A percentile compares a stretch with the other conserved stretches of the same genome.
Conservation (phyloP, 805 yeast genomes). For the Tetrapisispora namnaoensis region DNA sequence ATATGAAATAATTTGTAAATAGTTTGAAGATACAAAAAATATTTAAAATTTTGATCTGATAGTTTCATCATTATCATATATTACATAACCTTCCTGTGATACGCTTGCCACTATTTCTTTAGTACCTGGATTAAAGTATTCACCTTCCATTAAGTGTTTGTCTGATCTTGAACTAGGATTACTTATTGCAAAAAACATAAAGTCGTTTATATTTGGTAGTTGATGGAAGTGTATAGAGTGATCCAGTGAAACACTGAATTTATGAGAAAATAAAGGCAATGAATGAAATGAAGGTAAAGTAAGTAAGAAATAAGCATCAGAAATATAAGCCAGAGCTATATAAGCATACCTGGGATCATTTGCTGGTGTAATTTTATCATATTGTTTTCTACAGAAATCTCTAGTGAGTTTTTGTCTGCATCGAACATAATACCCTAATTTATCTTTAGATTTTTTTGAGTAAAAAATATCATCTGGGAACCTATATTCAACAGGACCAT, state of each 20-base stretch:
- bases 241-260: constrained; percentile 52
- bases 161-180: constrained; percentile 42
- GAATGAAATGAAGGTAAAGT: constrained; percentile 44
- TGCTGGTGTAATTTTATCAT: constrained; percentile 10
- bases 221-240: constrained; percentile 60
- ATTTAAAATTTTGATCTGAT: constrained; percentile 16
- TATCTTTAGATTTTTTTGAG: constrained; percentile 9
- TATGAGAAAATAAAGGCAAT: constrained; percentile 36
- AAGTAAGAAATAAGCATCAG: constrained; percentile 48
- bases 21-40: background rate
- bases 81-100: constrained; percentile 53
- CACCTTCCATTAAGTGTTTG: constrained; percentile 48
- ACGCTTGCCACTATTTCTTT: constrained; percentile 49
- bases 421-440: constrained; percentile 21
- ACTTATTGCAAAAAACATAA: constrained; percentile 42
- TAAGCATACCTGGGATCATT: constrained; percentile 34
- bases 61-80: constrained; percentile 13
- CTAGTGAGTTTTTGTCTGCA: constrained; percentile 10
- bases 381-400: background rate
- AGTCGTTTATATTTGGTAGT: constrained; percentile 34
- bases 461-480: constrained; percentile 31
- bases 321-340: constrained; percentile 48
- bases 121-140: constrained; percentile 38
- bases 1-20: background rate
- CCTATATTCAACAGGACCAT: constrained; percentile 27